phyloP scores from a whole-genome alignment of 352 stramenopile species.

The Phytophthora litchii region DNA sequence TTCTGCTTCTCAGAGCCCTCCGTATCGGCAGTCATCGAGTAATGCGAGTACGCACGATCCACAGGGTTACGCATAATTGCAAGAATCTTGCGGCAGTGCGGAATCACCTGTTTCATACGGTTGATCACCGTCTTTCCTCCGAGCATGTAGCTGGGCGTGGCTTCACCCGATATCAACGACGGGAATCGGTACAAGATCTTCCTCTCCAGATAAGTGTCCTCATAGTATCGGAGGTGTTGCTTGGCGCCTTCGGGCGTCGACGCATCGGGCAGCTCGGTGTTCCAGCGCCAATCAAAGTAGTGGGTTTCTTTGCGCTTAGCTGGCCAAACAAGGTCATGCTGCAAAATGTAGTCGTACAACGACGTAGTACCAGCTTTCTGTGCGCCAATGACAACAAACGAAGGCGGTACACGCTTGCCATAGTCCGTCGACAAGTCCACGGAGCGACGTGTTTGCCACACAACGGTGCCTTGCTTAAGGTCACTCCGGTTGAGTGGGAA shows the following conservation, averaged over 20 bases:
- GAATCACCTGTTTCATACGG: slow-evolving; percentile 78
- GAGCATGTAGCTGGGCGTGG: slow-evolving; percentile 92
- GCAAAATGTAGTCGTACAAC: slow-evolving; percentile 97
- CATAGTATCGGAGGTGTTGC: slow-evolving; percentile 74
- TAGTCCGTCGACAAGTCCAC: slow-evolving; percentile 92
- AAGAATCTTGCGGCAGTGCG: slow-evolving; percentile 84
- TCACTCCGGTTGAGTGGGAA: slow-evolving; percentile 70
- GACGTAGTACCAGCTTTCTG: slow-evolving; percentile 97
- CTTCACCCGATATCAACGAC: slow-evolving; percentile 92
- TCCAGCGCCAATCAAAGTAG: slow-evolving; percentile 99
- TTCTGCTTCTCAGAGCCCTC: slow-evolving; percentile 80
- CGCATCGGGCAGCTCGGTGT: slow-evolving; percentile 64
- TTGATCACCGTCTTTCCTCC: slow-evolving; percentile 75
- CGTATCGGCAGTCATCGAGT: slow-evolving; percentile 86
- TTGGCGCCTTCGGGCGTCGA: slow-evolving; percentile 59
- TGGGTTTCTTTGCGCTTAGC: slow-evolving; percentile 96
- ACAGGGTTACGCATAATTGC: slow-evolving; percentile 85
- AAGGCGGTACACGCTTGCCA: slow-evolving; percentile 79
- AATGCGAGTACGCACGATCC: slow-evolving; percentile 89
- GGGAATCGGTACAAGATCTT: slow-evolving; percentile 86
- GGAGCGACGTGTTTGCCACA: slow-evolving; percentile 96
- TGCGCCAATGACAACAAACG: slow-evolving; percentile 96
- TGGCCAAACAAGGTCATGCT: slow-evolving; percentile 94
- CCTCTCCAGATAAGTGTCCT: slow-evolving; percentile 84
- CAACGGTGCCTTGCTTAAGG: slow-evolving; percentile 87